phyloP scores from a whole-genome alignment of 2,329 filamentous ascomycete species.

The Leptographium procerum region DNA sequence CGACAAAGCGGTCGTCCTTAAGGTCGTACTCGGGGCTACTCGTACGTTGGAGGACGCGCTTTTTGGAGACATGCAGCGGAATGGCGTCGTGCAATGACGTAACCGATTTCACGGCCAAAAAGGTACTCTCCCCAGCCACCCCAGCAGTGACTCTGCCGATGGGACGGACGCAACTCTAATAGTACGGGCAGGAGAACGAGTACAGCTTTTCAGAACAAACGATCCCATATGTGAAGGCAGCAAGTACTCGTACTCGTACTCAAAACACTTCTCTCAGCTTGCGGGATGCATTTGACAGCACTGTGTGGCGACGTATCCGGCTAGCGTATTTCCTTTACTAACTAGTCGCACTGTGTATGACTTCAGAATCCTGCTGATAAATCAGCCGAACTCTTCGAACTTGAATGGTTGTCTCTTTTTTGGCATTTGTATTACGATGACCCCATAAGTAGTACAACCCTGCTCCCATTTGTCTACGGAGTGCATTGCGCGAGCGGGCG shows the following conservation, averaged over 20 bases:
- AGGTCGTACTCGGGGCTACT: background rate
- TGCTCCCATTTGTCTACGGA: background rate
- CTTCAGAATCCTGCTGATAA: background rate
- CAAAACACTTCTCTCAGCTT: too few relatives aligned
- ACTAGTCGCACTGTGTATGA: background rate
- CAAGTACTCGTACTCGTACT: background rate
- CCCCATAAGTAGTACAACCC: background rate
- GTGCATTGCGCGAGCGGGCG: background rate
- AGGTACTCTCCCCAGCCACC: background rate
- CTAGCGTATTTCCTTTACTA: background rate
- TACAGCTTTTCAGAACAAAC: too few relatives aligned
- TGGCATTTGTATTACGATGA: background rate
- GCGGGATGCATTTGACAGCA: too few relatives aligned
- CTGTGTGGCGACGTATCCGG: background rate
- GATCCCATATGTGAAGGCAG: background rate
- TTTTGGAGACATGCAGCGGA: background rate
- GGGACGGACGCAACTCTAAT: background rate
- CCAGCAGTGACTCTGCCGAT: background rate
- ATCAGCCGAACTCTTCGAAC: background rate
- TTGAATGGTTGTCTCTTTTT: background rate
- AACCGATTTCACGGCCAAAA: background rate
- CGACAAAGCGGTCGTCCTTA: background rate
- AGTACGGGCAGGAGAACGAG: too few relatives aligned
- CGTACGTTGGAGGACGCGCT: background rate
- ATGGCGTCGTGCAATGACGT: background rate